Conservation (phyloP, 2,329 filamentous ascomycete species). For the Trichoderma sp. region DNA sequence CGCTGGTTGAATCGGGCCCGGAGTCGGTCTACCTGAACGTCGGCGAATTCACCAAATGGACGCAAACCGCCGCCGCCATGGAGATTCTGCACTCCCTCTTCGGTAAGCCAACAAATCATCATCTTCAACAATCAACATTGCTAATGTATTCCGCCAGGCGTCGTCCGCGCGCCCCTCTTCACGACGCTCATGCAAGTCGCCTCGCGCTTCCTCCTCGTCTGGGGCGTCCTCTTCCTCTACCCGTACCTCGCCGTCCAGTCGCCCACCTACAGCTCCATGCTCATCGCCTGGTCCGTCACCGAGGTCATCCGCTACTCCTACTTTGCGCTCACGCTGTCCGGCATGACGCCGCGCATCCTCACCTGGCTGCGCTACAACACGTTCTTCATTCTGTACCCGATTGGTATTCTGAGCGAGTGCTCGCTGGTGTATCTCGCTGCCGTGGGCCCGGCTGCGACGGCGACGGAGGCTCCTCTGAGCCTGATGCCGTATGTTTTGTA, state of each 20-base stretch:
- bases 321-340: slow-evolving; percentile 75
- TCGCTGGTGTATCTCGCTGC: slow-evolving; percentile 75
- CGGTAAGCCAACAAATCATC: slow-evolving; percentile 54
- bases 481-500: slow-evolving; percentile 63
- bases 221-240: slow-evolving; percentile 78
- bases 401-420: slow-evolving; percentile 89
- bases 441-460: slow-evolving; percentile 52
- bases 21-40: slow-evolving; percentile 63
- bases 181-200: slow-evolving; percentile 92
- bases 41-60: slow-evolving; percentile 73
- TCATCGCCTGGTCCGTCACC: slow-evolving; percentile 85
- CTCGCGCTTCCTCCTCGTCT: slow-evolving; percentile 85
- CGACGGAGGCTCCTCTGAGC: slow-evolving; percentile 49
- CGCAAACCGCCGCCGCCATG: slow-evolving; percentile 80
- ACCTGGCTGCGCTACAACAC: slow-evolving; percentile 89
- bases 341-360: slow-evolving; percentile 65
- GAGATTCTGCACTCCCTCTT: slow-evolving; percentile 82
- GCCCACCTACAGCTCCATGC: slow-evolving; percentile 73
- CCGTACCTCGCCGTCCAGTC: slow-evolving; percentile 63
- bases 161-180: slow-evolving; percentile 82
- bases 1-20: slow-evolving; percentile 60
- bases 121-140: no score
- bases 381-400: slow-evolving; percentile 89
- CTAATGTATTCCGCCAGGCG: no score
- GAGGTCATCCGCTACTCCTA: slow-evolving; percentile 93